Evolutionary conservation across 2,329 filamentous ascomycete species (phyloP).

Genomic region (Epichloe aotearoae): DNA sequence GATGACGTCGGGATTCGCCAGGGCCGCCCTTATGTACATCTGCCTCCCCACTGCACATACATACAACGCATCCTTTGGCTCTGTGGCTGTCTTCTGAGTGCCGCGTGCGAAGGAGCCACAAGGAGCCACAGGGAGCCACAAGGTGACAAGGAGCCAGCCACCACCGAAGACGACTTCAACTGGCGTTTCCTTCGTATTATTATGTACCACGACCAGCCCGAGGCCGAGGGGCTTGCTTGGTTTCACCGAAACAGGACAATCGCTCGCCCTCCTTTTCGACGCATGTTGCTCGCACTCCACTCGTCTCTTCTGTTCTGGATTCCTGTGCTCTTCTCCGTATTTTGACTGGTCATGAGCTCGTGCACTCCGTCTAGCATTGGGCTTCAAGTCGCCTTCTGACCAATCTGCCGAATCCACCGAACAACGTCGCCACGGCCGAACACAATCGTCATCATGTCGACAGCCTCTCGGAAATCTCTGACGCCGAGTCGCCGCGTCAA

Average conservation of each 20-base stretch:
- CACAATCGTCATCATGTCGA: slow-evolving; percentile 29
- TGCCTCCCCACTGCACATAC: too few species aligned
- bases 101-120: background rate
- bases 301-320: background rate
- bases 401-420: slow-evolving; percentile 1
- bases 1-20: slow-evolving; percentile 3
- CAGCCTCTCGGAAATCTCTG: slow-evolving; percentile 34
- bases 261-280: background rate
- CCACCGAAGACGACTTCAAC: too few species aligned
- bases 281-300: background rate
- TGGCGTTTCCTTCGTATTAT: too few species aligned
- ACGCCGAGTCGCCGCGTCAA: slow-evolving; percentile 31
- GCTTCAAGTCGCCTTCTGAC: slow-evolving; percentile 18
- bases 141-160: too few species aligned
- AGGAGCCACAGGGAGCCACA: background rate
- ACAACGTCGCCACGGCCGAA: background rate
- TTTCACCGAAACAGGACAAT: background rate
- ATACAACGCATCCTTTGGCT: background rate
- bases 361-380: slow-evolving; percentile 9
- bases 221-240: too few species aligned
- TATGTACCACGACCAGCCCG: too few species aligned
- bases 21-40: background rate
- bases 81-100: background rate
- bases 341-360: slow-evolving; percentile 5
- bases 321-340: background rate